Evolutionary conservation across 2,329 filamentous ascomycete species (phyloP), one percentile per base, ranked within the genome.

Genomic region (Daldinia eschscholtzii): DNA sequence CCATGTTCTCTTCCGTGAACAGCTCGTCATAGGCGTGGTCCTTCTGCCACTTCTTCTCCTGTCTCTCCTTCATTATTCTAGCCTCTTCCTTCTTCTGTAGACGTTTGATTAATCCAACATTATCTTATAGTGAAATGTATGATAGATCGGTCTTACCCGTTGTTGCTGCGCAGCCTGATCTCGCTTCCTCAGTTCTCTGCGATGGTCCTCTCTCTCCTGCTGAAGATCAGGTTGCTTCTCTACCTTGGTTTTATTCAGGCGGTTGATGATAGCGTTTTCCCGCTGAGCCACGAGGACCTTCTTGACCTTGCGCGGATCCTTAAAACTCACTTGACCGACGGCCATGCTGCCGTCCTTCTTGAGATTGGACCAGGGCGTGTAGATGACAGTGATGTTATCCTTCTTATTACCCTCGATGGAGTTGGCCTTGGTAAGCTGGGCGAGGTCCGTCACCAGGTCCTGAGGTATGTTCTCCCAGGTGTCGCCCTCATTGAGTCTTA

Each of bases 321-420:
- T 94, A 84, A 98, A 99, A 71, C 92, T 91, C 60, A 99, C 96
- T 79, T 99, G 96, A 23, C 96, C 96, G 2, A 91, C 91, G 18
- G 93, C 94, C 96, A 99, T 99, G 79, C 91, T 93, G 33, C 94
- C 95, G 77, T 97, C 93, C 79, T 99, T 99, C 79, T 93, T 92
- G 37, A 99, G 87, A 80, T 99, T 99, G 50, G 93, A 92, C 94
- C 96, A 98, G 6, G 96, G 96, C 4, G 96, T 99, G 83, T 99
- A 99, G 77, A 99, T 97, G 77, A 99, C 81, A 15, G 94, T 97
- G 76, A 99, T 85, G 81, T 98, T 98, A 81, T 98, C 95, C 81
- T 98, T 98, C 82, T 99, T 99, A 85, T 99, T 99, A 71, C 96
- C 96, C 84, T 99, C 96, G 75, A 99, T 99, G 65, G 94, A 98